phyloP scores from a whole-genome alignment of 345 rosid genomes.

The Cardamine occulta region DNA sequence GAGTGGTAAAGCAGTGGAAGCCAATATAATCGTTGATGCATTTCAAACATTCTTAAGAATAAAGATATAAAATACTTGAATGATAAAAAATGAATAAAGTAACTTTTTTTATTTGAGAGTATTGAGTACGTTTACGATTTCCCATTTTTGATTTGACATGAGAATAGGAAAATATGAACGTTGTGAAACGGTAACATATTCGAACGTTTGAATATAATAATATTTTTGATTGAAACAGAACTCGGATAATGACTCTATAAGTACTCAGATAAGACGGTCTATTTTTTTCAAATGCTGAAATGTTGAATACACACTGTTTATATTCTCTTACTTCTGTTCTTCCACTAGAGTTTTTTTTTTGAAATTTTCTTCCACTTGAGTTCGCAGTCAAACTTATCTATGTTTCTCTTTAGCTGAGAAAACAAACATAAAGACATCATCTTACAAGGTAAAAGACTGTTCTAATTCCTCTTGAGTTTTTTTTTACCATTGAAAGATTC shows the following conservation, averaged over 20 bases:
- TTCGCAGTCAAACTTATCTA: neutral
- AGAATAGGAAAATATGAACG: neutral
- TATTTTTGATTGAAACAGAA: neutral
- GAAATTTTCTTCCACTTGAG: neutral
- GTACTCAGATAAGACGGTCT: neutral
- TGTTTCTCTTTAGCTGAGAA: neutral
- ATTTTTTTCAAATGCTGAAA: neutral
- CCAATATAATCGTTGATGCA: neutral
- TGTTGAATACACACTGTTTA: neutral
- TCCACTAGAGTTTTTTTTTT: too few relatives aligned
- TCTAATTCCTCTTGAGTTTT: too few relatives aligned
- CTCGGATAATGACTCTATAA: neutral
- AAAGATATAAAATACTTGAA: neutral
- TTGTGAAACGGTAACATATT: slow-evolving; percentile 4
- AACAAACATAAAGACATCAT: neutral
- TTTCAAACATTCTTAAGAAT: neutral
- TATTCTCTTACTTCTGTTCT: neutral
- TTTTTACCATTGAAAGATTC: neutral
- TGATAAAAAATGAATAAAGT: neutral
- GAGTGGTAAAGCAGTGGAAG: neutral
- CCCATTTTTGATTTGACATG: neutral
- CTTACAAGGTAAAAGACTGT: neutral
- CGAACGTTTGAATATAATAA: neutral
- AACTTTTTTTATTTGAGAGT: neutral
- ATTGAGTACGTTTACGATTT: neutral